These are phyloP conservation scores for Mortierella sp. DNA, from an alignment of 371 early-diverging fungal genomes.

Conservation along the genomic window DNA sequence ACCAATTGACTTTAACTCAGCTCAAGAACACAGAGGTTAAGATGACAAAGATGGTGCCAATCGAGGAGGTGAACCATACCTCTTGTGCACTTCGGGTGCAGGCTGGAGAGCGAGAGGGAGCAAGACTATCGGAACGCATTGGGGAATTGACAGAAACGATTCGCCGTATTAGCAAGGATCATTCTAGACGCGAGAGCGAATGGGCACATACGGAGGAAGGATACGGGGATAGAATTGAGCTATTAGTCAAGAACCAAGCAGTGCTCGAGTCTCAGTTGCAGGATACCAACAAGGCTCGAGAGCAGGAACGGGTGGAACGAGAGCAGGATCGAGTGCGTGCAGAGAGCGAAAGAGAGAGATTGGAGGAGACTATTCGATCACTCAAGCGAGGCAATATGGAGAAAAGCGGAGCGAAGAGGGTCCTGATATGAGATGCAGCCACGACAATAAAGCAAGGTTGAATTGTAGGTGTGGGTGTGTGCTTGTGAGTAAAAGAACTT, in stretches of 20 bases:
- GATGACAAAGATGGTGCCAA: conserved; percentile 32
- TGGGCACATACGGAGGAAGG: conserved; percentile 18
- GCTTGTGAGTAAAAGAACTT: too few species aligned
- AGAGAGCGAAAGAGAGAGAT: conserved; percentile 8
- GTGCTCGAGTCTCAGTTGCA: conserved; percentile 8
- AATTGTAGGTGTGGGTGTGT: too few species aligned
- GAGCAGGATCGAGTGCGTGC: conserved; percentile 16
- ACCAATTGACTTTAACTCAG: conserved; percentile 9
- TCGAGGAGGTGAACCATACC: conserved; percentile 24
- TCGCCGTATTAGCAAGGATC: conserved; percentile 12
- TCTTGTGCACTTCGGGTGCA: conserved; percentile 22
- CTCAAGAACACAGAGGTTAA: conserved; percentile 6
- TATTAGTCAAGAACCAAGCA: conserved; percentile 12
- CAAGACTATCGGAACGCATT: conserved; percentile 10
- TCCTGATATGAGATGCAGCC: conserved; percentile 3
- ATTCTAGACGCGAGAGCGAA: conserved; percentile 3
- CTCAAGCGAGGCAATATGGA: neutral
- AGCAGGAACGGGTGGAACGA: conserved; percentile 2
- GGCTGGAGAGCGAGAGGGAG: conserved; percentile 12
- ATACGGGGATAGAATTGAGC: conserved; percentile 18
- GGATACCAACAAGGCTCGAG: neutral
- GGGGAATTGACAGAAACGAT: conserved; percentile 7
- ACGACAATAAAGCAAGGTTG: too few species aligned
- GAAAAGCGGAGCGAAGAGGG: conserved; percentile 10
- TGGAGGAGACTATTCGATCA: conserved; percentile 12